phyloP scores from a whole-genome alignment of 202 grass and related monocot species.

The Zizania palustris region DNA sequence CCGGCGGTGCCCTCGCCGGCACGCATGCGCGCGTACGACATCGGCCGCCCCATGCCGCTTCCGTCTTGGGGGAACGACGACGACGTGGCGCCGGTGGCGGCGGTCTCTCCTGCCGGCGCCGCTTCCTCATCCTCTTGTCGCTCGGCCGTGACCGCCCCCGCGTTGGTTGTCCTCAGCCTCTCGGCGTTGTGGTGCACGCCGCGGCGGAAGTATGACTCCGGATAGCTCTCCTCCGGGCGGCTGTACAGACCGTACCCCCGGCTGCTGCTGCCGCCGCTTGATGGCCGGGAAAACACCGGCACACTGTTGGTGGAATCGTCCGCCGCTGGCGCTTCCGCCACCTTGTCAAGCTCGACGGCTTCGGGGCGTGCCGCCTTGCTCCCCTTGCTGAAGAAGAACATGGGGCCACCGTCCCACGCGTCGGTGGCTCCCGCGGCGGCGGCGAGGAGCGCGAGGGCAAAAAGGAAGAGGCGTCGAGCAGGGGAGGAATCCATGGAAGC shows the following conservation, averaged over 20 bases:
- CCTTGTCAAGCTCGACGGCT: slow-evolving; percentile 31
- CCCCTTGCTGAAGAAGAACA: slow-evolving; percentile 33
- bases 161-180: slow-evolving; percentile 45
- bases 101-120: neutral
- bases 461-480: slow-evolving; percentile 15
- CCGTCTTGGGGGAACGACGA: neutral
- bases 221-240: slow-evolving; percentile 52
- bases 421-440: slow-evolving; percentile 31
- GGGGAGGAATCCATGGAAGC: slow-evolving; percentile 32
- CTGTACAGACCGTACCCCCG: slow-evolving; percentile 61
- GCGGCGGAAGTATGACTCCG: slow-evolving; percentile 54
- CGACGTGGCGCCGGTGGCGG: neutral
- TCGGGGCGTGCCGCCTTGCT: slow-evolving; percentile 44
- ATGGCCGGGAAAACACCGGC: slow-evolving; percentile 37
- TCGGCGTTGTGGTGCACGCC: slow-evolving; percentile 61
- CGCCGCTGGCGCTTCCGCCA: neutral
- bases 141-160: neutral
- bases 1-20: too few relatives aligned
- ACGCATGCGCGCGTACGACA: neutral
- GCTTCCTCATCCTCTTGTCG: neutral
- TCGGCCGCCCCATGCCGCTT: slow-evolving; percentile 8
- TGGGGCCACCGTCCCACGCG: slow-evolving; percentile 48
- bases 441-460: slow-evolving; percentile 21
- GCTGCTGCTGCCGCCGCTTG: slow-evolving; percentile 25
- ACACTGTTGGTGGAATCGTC: slow-evolving; percentile 1